Base-by-base conservation (phyloP, 129 eudicot species). In the Erigeron canadensis region DNA sequence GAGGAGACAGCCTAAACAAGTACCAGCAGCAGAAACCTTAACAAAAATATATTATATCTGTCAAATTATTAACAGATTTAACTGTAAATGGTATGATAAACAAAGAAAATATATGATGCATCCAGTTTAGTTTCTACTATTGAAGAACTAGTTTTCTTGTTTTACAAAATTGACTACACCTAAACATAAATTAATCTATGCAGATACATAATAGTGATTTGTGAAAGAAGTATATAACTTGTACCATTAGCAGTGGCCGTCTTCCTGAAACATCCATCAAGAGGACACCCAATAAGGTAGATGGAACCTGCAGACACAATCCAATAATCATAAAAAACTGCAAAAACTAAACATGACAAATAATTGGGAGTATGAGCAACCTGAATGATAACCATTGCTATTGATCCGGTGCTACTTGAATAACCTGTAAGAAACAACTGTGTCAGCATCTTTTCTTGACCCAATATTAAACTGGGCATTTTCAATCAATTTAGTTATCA, bases 221-320 rank as follows among this genome's bases (percentile, higher is more conserved):
- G n/a, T 59, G 10, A 62, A 9, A 61, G 42, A 5, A 68, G 60
- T 72, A 64, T 69, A 39, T 1, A 1, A 10, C n/a, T 12, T 38
- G 55, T 81, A 93, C 98, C 96, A 93, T 63, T n/a, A 93, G 85
- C 23, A 93, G 76, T 42, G 91, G 95, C 10, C 89, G 74, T 72
- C 96, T 75, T 62, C 98, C 98, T 5, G 84, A 89, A 56, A 80
- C 88, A 65, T 93, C 98, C 90, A 87, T 93, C 75, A 93, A 76
- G 40, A 89, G 83, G 13, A 87, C 90, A 17, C 98, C 96, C 50
- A 93, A 74, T 50, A 85, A 5, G 10, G 83, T 76, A 78, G 83
- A 75, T 43, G 98, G 96, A 71, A 93, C 86, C 96, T 91, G 88
- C 65, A 78, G 63, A 68, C 9, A 23, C 41, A 60, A 67, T 67